A percentile compares a stretch with the other conserved stretches of the same genome.
Conservation (phyloP, 768 basidiomycete genomes). For the Mycena rosella region DNA sequence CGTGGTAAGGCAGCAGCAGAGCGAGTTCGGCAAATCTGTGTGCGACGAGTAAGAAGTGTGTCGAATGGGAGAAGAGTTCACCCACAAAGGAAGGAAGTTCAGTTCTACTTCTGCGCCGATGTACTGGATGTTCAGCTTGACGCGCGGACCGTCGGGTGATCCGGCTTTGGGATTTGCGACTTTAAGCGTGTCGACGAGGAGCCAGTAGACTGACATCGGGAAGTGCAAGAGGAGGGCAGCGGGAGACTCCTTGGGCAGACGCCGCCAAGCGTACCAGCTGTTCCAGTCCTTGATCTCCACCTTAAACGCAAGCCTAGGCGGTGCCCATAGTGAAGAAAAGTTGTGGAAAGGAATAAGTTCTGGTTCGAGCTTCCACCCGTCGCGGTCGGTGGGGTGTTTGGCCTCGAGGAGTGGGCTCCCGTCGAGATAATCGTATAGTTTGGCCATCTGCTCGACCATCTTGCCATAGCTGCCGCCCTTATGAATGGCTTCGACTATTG, state of each 20-base stretch:
- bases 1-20: slow-evolving; percentile 22
- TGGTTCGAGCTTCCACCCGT: slow-evolving; percentile 50
- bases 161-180: slow-evolving; percentile 40
- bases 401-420: slow-evolving; percentile 48
- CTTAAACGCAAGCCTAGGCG: slow-evolving; percentile 41
- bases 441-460: slow-evolving; percentile 18
- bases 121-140: slow-evolving; percentile 51
- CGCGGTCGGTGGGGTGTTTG: slow-evolving; percentile 44
- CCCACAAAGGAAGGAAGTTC: slow-evolving; percentile 58
- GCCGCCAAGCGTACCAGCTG: slow-evolving; percentile 58
- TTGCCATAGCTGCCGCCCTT: background rate
- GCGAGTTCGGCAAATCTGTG: slow-evolving; percentile 39
- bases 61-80: slow-evolving; percentile 2
- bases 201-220: slow-evolving; percentile 53
- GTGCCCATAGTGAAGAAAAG: slow-evolving; percentile 42
- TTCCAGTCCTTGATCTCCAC: slow-evolving; percentile 51
- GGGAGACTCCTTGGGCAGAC: slow-evolving; percentile 54
- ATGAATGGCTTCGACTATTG: background rate
- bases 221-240: slow-evolving; percentile 56
- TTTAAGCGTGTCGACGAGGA: slow-evolving; percentile 48
- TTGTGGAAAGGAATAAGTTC: slow-evolving; percentile 42
- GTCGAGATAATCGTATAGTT: slow-evolving; percentile 45
- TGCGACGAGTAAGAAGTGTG: background rate
- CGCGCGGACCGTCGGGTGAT: slow-evolving; percentile 38
- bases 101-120: slow-evolving; percentile 58